A percentile compares a stretch with the other conserved stretches of the same genome.
Evolutionary conservation across 345 rosid species (phyloP).

Genomic region (Syzygium aqueum): DNA sequence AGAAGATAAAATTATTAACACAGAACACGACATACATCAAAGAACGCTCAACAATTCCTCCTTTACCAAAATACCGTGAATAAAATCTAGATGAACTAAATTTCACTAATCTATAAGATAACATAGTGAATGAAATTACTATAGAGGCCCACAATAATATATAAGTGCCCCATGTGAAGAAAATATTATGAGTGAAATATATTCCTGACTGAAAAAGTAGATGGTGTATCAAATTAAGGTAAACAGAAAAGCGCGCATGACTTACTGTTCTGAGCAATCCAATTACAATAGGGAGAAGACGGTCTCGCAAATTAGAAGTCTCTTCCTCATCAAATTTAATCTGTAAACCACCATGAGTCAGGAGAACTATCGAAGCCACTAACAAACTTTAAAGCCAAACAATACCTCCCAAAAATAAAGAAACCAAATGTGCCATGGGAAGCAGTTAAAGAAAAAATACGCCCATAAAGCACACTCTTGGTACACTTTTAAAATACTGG

Average conservation of each 20-base stretch:
- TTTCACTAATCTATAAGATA: not conserved
- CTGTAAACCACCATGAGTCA: not conserved
- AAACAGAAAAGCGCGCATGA: not conserved
- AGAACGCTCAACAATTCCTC: not conserved
- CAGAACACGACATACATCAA: not conserved
- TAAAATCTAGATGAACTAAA: not conserved
- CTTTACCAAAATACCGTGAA: not conserved
- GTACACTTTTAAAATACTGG: not conserved
- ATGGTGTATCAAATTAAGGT: not conserved
- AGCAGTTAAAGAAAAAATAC: not conserved
- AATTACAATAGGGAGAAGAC: constrained; percentile 8
- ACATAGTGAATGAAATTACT: not conserved
- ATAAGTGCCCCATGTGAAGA: not conserved
- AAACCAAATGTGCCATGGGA: not conserved
- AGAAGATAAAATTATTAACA: not conserved
- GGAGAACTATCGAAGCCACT: not conserved
- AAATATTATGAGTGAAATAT: not conserved
- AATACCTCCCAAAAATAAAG: not conserved
- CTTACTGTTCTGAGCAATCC: constrained; percentile 14
- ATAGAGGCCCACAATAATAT: not conserved
- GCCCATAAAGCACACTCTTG: not conserved
- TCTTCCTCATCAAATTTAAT: constrained; percentile 6
- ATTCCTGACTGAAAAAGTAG: not conserved
- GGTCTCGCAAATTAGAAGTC: constrained; percentile 8
- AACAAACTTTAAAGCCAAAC: not conserved